Conservation (phyloP, 208 protist genomes). For the Leishmania martiniquensis region DNA sequence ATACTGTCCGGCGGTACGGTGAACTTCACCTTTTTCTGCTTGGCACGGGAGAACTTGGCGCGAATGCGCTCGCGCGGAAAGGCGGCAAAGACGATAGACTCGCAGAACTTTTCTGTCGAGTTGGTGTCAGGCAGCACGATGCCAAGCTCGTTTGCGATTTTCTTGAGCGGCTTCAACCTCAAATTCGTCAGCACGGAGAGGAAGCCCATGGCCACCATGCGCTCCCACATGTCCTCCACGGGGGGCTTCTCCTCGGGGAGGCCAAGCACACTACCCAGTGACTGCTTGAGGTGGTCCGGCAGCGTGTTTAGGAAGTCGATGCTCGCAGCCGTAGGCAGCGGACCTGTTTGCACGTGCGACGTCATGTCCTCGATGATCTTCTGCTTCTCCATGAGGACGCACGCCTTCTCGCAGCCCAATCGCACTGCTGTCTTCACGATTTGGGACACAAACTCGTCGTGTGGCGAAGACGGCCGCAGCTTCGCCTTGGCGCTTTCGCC, state of each 20-base stretch:
- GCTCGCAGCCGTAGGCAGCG: constrained; percentile 72
- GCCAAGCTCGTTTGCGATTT: constrained; percentile 78
- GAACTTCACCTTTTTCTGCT: constrained; percentile 87
- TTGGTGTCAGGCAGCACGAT: constrained; percentile 78
- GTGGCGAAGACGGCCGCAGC: constrained; percentile 67
- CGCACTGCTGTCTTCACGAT: constrained; percentile 88
- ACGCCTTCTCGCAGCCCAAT: constrained; percentile 88
- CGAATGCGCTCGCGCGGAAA: constrained; percentile 87
- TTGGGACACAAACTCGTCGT: constrained; percentile 82
- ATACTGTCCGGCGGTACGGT: constrained; percentile 71
- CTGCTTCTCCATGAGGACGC: constrained; percentile 88
- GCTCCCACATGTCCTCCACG: constrained; percentile 90
- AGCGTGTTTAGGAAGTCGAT: constrained; percentile 89
- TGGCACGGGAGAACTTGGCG: constrained; percentile 70
- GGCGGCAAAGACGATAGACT: constrained; percentile 86
- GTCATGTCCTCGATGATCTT: constrained; percentile 91
- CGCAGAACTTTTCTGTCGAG: constrained; percentile 91
- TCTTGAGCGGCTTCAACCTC: constrained; percentile 88
- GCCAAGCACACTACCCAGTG: constrained; percentile 73
- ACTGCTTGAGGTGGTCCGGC: constrained; percentile 75
- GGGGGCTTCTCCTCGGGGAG: constrained; percentile 77
- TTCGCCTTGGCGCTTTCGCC: constrained; percentile 91
- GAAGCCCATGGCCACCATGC: constrained; percentile 92
- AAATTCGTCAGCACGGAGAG: constrained; percentile 89
- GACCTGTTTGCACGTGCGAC: constrained; percentile 74